A percentile compares a stretch with the other conserved stretches of the same genome.
Evolutionary conservation across 352 stramenopile species (phyloP).

Genomic region (Phytophthora meadii): DNA sequence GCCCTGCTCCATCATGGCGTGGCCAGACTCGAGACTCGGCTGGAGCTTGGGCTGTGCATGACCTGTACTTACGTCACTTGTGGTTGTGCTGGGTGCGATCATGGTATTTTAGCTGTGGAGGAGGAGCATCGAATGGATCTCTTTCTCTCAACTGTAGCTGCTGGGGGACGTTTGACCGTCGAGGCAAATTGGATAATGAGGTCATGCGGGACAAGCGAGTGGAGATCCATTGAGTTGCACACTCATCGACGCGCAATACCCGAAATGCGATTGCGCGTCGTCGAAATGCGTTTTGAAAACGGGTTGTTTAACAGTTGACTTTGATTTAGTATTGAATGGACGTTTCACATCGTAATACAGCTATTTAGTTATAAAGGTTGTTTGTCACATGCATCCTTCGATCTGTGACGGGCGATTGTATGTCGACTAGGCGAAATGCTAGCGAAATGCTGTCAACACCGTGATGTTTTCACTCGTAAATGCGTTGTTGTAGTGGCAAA

Average conservation of each 20-base stretch:
- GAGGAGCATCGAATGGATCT: neutral
- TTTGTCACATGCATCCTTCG: constrained; percentile 1
- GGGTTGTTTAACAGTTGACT: neutral
- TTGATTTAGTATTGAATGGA: neutral
- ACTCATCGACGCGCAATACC: constrained; percentile 13
- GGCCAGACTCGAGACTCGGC: constrained; percentile 4
- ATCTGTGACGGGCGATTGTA: constrained; percentile 1
- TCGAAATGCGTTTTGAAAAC: neutral
- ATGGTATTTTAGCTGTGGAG: constrained; percentile 4
- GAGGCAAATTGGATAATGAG: constrained; percentile 21
- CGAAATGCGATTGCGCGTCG: constrained; percentile 9
- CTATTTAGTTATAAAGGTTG: neutral
- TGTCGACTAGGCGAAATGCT: neutral
- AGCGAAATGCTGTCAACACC: neutral
- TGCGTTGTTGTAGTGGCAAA: neutral
- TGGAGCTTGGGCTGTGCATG: constrained; percentile 11
- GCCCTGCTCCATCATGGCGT: constrained; percentile 29
- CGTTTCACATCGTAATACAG: neutral
- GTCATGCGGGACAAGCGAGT: neutral
- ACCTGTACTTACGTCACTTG: neutral
- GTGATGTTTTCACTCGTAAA: neutral
- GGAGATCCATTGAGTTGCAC: neutral
- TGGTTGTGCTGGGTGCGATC: constrained; percentile 9
- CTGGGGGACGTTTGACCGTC: neutral
- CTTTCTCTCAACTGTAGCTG: neutral